phyloP scores from a whole-genome alignment of 805 yeast species.

The Candida gorgasii region DNA sequence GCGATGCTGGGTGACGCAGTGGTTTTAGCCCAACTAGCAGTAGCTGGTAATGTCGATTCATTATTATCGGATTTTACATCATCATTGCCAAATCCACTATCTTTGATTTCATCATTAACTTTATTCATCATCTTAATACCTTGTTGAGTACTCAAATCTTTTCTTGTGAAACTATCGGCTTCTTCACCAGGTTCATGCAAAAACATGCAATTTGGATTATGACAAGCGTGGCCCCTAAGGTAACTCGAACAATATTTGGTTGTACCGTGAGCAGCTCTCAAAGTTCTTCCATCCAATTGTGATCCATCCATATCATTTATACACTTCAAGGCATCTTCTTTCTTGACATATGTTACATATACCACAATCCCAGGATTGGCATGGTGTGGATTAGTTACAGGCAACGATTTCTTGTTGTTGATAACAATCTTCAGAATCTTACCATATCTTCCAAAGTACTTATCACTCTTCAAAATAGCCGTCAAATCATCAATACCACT shows the following conservation, averaged over 20 bases:
- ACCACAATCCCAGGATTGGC: constrained; percentile 85
- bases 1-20: constrained; percentile 35
- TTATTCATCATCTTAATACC: constrained; percentile 51
- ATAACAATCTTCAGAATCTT: constrained; percentile 92
- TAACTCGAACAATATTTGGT: constrained; percentile 98
- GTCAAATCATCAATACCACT: constrained; percentile 75
- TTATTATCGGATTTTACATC: constrained; percentile 9
- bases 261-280: constrained; percentile 97
- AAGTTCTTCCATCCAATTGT: constrained; percentile 82
- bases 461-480: constrained; percentile 78
- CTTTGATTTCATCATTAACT: constrained; percentile 19
- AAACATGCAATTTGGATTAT: constrained; percentile 98
- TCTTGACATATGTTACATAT: constrained; percentile 87
- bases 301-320: constrained; percentile 92
- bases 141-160: constrained; percentile 77
- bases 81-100: constrained; percentile 8
- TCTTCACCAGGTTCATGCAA: constrained; percentile 99
- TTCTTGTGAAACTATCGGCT: constrained; percentile 93
- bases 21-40: constrained; percentile 63
- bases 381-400: constrained; percentile 36
- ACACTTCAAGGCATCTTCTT: constrained; percentile 94
- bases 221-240: constrained; percentile 92
- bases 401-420: constrained; percentile 66
- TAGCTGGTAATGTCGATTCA: constrained; percentile 57
- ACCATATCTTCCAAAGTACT: constrained; percentile 98